These are phyloP conservation scores for Lanmaoa pseudosensibilis DNA, from an alignment of 768 basidiomycete species.

Conservation along the genomic window DNA sequence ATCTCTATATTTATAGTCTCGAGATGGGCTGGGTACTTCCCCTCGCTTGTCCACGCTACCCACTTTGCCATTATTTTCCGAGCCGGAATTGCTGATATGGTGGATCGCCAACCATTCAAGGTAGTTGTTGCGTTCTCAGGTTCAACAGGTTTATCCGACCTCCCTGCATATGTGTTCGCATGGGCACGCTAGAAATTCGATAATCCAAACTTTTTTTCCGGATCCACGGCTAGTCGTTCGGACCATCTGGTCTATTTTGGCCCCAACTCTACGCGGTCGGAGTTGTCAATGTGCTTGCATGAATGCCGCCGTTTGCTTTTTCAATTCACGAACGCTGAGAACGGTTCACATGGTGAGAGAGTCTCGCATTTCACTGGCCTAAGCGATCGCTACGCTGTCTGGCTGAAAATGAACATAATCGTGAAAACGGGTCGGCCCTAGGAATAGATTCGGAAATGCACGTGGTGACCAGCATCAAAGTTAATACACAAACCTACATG, in stretches of 20 bases:
- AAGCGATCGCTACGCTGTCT: background rate
- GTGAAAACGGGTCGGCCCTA: background rate
- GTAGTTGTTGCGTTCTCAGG: no score
- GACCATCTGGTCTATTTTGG: background rate
- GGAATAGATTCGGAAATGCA: background rate
- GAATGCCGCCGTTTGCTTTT: no score
- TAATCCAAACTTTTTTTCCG: background rate
- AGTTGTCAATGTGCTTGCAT: background rate
- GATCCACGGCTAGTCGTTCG: background rate
- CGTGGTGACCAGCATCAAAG: background rate
- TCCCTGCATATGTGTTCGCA: no score
- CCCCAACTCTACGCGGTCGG: background rate
- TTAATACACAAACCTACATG: slow-evolving; percentile 4
- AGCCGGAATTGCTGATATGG: no score
- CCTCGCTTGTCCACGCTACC: no score
- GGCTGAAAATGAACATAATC: background rate
- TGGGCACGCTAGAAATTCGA: background rate
- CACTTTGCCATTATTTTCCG: no score
- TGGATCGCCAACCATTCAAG: no score
- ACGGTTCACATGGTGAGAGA: background rate
- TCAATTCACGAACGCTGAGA: background rate
- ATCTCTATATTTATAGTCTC: no score
- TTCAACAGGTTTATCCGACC: no score
- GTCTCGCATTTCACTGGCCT: background rate
- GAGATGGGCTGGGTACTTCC: no score